These are phyloP conservation scores for Ophiocordyceps polyrhachis-furcata DNA, from an alignment of 2,329 filamentous ascomycete genomes.

Conservation along the genomic window DNA sequence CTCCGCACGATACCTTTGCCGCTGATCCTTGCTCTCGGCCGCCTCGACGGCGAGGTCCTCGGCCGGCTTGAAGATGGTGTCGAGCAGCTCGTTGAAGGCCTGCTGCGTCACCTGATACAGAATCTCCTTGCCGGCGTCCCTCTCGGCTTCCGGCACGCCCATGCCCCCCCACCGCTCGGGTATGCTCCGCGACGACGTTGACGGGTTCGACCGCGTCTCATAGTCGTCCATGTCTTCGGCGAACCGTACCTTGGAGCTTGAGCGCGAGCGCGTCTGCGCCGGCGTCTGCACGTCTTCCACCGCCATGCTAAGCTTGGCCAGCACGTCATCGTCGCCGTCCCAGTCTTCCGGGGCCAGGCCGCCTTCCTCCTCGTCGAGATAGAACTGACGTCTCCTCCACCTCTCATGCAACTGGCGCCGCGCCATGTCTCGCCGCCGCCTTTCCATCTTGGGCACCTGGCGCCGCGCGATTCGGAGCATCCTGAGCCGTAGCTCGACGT, in stretches of 20 bases:
- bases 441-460: slow-evolving; percentile 18
- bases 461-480: slow-evolving; percentile 17
- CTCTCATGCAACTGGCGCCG: slow-evolving; percentile 44
- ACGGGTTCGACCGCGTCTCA: slow-evolving; percentile 52
- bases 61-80: slow-evolving; percentile 63
- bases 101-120: slow-evolving; percentile 84
- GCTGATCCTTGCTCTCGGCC: slow-evolving; percentile 39
- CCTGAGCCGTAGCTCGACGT: slow-evolving; percentile 22
- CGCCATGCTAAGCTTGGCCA: slow-evolving; percentile 14
- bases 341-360: slow-evolving; percentile 44
- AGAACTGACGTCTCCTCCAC: slow-evolving; percentile 63
- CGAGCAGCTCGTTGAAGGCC: slow-evolving; percentile 76
- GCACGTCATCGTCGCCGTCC: slow-evolving; percentile 38
- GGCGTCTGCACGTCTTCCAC: slow-evolving; percentile 23
- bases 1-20: slow-evolving; percentile 34
- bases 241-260: slow-evolving; percentile 64
- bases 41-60: slow-evolving; percentile 60
- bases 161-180: slow-evolving; percentile 62
- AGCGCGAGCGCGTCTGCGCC: slow-evolving; percentile 29
- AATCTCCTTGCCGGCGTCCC: slow-evolving; percentile 71
- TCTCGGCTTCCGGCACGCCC: slow-evolving; percentile 62
- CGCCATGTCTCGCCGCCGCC: slow-evolving; percentile 23
- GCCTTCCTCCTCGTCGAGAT: slow-evolving; percentile 73
- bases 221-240: slow-evolving; percentile 52
- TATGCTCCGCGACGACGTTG: slow-evolving; percentile 52